phyloP scores from a whole-genome alignment of 768 basidiomycete genomes.

The Cystofilobasidium ferigula region DNA sequence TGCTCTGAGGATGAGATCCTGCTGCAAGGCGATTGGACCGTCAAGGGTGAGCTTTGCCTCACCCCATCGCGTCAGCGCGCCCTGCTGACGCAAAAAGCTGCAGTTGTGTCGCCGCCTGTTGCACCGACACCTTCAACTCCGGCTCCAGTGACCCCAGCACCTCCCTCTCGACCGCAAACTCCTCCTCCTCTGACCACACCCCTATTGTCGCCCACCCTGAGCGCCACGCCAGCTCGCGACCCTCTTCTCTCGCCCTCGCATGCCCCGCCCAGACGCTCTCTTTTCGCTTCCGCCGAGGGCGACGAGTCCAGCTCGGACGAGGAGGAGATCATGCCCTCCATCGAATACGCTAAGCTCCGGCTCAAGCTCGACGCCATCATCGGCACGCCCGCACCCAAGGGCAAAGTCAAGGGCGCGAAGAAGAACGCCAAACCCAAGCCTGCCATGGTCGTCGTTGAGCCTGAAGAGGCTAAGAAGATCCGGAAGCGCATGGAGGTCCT shows the following conservation, averaged over 20 bases:
- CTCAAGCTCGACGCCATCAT: slow-evolving; percentile 22
- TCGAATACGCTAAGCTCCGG: slow-evolving; percentile 23
- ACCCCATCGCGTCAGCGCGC: not conserved
- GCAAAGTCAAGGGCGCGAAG: slow-evolving; percentile 8
- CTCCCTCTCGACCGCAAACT: slow-evolving; percentile 4
- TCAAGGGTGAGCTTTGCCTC: not conserved
- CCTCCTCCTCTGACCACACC: not conserved
- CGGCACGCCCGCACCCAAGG: not conserved
- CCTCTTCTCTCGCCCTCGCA: not conserved
- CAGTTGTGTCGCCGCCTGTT: not conserved
- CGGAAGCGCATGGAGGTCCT: slow-evolving; percentile 32
- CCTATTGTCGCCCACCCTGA: not conserved
- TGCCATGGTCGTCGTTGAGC: slow-evolving; percentile 19
- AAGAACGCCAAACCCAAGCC: slow-evolving; percentile 12
- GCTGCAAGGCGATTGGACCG: slow-evolving; percentile 30
- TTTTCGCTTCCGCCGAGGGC: slow-evolving; percentile 4
- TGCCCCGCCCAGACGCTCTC: not conserved
- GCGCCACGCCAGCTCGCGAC: not conserved
- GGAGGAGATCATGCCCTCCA: slow-evolving; percentile 15
- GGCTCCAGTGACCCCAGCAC: slow-evolving; percentile 1
- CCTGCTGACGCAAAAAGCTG: not conserved
- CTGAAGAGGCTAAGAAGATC: slow-evolving; percentile 29
- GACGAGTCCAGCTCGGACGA: slow-evolving; percentile 12
- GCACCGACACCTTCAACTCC: not conserved
- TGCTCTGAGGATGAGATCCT: slow-evolving; percentile 35